phyloP scores from a whole-genome alignment of 148 eudicot genomes.

The Spergularia bocconei region DNA sequence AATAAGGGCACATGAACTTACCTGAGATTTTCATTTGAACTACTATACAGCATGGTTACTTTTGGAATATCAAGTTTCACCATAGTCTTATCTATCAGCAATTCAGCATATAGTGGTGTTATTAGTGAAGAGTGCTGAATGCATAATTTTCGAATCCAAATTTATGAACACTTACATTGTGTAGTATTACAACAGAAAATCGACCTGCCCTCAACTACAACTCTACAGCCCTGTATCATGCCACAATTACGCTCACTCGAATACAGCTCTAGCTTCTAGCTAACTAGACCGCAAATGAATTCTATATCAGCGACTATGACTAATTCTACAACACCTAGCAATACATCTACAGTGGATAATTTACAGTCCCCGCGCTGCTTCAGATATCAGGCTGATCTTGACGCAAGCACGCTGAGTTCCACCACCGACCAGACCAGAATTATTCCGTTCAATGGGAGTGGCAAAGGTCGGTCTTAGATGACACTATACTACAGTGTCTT shows the following conservation, averaged over 20 bases:
- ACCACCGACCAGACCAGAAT: background rate
- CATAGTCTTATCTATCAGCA: too few species aligned
- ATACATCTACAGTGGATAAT: constrained; percentile 20
- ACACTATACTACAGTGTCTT: constrained; percentile 12
- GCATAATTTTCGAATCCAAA: too few species aligned
- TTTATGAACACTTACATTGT: background rate
- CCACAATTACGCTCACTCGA: too few species aligned
- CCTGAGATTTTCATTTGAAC: too few species aligned
- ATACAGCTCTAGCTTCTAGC: too few species aligned
- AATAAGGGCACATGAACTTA: too few species aligned
- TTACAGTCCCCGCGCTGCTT: constrained; percentile 18
- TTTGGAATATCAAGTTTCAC: too few species aligned
- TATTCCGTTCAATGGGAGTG: background rate
- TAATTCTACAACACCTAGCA: constrained; percentile 21
- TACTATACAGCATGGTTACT: too few species aligned
- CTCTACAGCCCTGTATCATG: background rate
- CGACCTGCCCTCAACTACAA: background rate
- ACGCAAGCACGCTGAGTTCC: background rate
- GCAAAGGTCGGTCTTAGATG: constrained; percentile 7
- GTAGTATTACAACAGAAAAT: background rate
- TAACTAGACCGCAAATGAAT: background rate
- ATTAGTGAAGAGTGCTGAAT: too few species aligned
- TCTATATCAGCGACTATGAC: constrained; percentile 1
- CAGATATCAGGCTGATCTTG: background rate
- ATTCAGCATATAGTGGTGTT: too few species aligned